phyloP scores from a whole-genome alignment of 2,329 filamentous ascomycete genomes.

The Alternaria viburni region DNA sequence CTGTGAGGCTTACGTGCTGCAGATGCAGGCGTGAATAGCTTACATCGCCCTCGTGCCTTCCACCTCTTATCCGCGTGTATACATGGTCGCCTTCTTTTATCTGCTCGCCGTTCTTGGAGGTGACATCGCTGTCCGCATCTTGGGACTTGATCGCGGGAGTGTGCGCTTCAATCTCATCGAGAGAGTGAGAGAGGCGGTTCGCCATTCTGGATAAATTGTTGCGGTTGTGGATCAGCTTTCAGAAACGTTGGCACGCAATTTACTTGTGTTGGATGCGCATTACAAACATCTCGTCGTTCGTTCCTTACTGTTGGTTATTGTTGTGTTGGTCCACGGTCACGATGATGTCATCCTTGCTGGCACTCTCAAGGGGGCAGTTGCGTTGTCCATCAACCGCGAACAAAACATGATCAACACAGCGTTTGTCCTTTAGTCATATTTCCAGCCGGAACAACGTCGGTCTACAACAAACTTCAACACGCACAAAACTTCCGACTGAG shows the following conservation, averaged over 20 bases:
- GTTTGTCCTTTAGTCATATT: not conserved
- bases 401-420: not conserved
- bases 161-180: conserved; percentile 6
- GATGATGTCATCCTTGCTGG: conserved; percentile 6
- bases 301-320: not conserved
- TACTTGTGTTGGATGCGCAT: not conserved
- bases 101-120: conserved; percentile 48
- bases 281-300: not conserved
- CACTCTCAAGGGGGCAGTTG: not conserved
- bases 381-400: not conserved
- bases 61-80: conserved; percentile 51
- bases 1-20: not conserved
- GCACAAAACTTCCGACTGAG: not conserved
- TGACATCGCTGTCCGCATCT: conserved; percentile 5
- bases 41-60: conserved; percentile 49
- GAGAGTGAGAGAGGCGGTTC: conserved; percentile 5
- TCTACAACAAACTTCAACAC: not conserved
- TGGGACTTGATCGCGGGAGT: not conserved
- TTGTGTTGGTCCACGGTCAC: not conserved
- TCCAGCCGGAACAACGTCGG: not conserved
- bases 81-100: conserved; percentile 51
- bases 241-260: not conserved
- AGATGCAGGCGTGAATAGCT: conserved; percentile 2
- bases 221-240: not conserved
- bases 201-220: not conserved